phyloP scores from a whole-genome alignment of 257 asterid species.

The Plantago ovata region DNA sequence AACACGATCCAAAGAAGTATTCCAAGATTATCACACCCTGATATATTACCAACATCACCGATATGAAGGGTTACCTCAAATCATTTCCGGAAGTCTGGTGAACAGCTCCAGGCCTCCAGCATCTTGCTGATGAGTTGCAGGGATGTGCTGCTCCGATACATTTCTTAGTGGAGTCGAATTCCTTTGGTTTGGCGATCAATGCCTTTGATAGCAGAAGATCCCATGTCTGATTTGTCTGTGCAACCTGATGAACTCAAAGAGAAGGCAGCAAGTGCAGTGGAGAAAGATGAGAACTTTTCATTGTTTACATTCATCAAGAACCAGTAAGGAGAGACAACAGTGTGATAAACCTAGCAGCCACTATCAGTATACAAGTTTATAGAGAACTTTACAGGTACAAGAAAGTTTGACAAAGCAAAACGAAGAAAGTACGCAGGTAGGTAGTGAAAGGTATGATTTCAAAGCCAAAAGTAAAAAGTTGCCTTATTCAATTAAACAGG shows the following conservation, averaged over 20 bases:
- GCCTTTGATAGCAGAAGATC: neutral
- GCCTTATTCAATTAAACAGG: neutral
- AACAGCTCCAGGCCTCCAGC: neutral
- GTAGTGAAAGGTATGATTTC: neutral
- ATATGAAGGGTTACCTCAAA: too few relatives aligned
- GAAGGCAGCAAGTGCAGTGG: too few relatives aligned
- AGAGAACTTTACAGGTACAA: neutral
- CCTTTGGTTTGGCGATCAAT: neutral
- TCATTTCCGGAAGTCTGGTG: neutral
- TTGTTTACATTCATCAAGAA: neutral
- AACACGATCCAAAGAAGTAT: too few relatives aligned
- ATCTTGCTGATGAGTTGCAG: neutral
- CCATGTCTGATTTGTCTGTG: neutral
- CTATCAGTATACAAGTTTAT: neutral
- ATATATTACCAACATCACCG: too few relatives aligned
- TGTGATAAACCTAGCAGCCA: neutral
- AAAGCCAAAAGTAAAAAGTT: too few relatives aligned
- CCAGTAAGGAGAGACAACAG: neutral
- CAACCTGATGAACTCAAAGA: neutral
- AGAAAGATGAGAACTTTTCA: neutral
- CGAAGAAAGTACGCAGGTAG: neutral
- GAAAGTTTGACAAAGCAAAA: neutral
- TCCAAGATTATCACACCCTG: too few relatives aligned
- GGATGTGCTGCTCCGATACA: neutral
- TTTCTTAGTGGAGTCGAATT: neutral